phyloP scores from a whole-genome alignment of 805 yeast species.

The Metschnikowia noctiluminum region DNA sequence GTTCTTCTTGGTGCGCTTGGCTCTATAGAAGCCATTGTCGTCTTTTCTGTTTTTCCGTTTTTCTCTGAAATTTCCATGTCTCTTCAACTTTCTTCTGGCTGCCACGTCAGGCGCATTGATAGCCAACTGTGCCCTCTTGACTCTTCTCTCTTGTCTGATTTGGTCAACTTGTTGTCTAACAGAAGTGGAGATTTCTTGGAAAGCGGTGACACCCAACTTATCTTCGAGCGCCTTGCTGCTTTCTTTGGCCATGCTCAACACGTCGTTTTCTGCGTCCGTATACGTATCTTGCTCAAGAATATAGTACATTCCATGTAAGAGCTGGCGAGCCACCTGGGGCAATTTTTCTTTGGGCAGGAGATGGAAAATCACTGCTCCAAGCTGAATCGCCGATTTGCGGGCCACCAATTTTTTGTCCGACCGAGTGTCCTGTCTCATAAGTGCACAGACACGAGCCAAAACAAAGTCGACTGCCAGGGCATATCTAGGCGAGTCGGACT shows the following conservation, averaged over 20 bases:
- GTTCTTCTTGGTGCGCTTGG: conserved; percentile 46
- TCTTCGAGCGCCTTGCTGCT: conserved; percentile 64
- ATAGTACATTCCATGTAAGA: conserved; percentile 53
- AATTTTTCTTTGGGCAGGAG: conserved; percentile 43
- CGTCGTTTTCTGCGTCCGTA: conserved; percentile 49
- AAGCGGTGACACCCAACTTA: conserved; percentile 70
- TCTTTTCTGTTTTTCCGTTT: conserved; percentile 74
- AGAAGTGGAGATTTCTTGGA: conserved; percentile 54
- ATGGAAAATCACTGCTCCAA: conserved; percentile 62
- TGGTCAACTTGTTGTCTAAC: conserved; percentile 59
- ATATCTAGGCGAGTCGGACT: conserved; percentile 12
- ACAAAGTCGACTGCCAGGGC: conserved; percentile 55
- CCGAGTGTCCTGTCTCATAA: conserved; percentile 62
- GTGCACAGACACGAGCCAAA: conserved; percentile 55
- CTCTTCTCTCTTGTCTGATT: conserved; percentile 72
- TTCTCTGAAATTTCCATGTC: conserved; percentile 72
- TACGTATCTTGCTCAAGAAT: conserved; percentile 46
- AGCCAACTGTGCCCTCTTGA: conserved; percentile 71
- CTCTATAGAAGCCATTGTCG: conserved; percentile 69
- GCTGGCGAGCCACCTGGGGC: conserved; percentile 40
- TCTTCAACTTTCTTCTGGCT: conserved; percentile 73
- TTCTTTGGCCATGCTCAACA: conserved; percentile 54
- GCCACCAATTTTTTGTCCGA: conserved; percentile 52
- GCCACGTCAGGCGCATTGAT: conserved; percentile 76
- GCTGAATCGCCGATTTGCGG: conserved; percentile 67